These are phyloP conservation scores for Magnusiomyces paraingens DNA, from an alignment of 1,139 yeast genomes.

Conservation along the genomic window DNA sequence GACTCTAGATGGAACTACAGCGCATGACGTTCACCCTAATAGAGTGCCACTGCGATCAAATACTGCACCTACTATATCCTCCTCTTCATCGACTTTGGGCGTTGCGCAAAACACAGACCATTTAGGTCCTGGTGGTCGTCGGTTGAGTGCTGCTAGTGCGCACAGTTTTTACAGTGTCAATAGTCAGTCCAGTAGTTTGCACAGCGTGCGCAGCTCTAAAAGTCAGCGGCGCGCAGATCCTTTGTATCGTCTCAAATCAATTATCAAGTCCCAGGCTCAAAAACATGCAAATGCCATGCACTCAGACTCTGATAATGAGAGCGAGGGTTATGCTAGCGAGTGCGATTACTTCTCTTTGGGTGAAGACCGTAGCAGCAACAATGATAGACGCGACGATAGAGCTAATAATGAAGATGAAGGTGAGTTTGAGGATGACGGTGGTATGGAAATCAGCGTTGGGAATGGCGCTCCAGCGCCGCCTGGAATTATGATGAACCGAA, in stretches of 20 bases:
- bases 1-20: background rate
- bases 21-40: background rate
- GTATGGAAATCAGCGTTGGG: background rate
- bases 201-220: background rate
- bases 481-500: background rate
- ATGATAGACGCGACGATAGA: background rate
- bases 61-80: no score
- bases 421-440: background rate
- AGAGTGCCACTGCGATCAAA: no score
- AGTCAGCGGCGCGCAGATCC: conserved; percentile 4
- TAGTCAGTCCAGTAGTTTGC: background rate
- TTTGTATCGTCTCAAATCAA: background rate
- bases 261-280: background rate
- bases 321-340: background rate
- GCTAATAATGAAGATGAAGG: background rate
- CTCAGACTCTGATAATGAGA: background rate
- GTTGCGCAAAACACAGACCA: no score
- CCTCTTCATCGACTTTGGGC: no score
- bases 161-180: conserved; percentile 2
- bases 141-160: background rate
- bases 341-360: background rate
- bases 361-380: background rate
- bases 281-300: background rate
- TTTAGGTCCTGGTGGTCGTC: no score
- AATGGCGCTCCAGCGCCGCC: background rate